Percentiles rank a stretch among this genome's conserved stretches.
These are phyloP conservation scores for Trichopus zeylanicus DNA, from an alignment of 116 monocot species.

Conservation along the genomic window DNA sequence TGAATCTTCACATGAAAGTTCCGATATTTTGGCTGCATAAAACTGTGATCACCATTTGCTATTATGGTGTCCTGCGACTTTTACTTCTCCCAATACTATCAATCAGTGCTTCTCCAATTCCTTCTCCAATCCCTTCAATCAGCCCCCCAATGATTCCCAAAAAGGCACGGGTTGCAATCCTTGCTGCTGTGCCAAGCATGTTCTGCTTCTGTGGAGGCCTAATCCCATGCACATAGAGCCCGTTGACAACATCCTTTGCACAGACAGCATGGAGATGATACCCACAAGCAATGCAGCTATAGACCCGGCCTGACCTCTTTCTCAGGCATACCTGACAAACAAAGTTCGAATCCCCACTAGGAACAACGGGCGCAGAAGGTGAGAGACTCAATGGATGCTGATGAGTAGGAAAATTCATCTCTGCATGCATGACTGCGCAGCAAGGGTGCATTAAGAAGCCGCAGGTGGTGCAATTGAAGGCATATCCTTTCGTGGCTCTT, in stretches of 20 bases:
- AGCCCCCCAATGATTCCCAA: slow-evolving; percentile 44
- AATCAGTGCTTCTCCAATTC: slow-evolving; percentile 46
- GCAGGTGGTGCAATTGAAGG: too few species aligned
- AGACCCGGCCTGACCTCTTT: slow-evolving; percentile 31
- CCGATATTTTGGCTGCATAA: too few species aligned
- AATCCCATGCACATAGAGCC: slow-evolving; percentile 46
- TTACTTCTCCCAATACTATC: slow-evolving; percentile 34
- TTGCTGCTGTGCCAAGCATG: slow-evolving; percentile 30
- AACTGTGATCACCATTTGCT: too few species aligned
- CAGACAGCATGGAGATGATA: slow-evolving; percentile 53
- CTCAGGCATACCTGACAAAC: slow-evolving; percentile 27
- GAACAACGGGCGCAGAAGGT: not conserved
- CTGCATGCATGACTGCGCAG: slow-evolving; percentile 36
- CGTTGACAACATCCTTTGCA: slow-evolving; percentile 61
- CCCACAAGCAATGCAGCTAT: slow-evolving; percentile 32
- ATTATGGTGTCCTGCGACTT: too few species aligned
- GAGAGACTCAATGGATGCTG: slow-evolving; percentile 36
- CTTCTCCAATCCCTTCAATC: slow-evolving; percentile 76
- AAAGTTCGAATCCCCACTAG: slow-evolving; percentile 4
- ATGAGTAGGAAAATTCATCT: slow-evolving; percentile 52
- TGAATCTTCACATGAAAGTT: too few species aligned
- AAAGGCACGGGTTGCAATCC: slow-evolving; percentile 32
- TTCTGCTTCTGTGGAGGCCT: slow-evolving; percentile 33
- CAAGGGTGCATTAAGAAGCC: slow-evolving; percentile 64
- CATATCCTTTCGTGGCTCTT: too few species aligned